Conservation (phyloP, 139 green algal genomes). For the Gonium pectorale region DNA sequence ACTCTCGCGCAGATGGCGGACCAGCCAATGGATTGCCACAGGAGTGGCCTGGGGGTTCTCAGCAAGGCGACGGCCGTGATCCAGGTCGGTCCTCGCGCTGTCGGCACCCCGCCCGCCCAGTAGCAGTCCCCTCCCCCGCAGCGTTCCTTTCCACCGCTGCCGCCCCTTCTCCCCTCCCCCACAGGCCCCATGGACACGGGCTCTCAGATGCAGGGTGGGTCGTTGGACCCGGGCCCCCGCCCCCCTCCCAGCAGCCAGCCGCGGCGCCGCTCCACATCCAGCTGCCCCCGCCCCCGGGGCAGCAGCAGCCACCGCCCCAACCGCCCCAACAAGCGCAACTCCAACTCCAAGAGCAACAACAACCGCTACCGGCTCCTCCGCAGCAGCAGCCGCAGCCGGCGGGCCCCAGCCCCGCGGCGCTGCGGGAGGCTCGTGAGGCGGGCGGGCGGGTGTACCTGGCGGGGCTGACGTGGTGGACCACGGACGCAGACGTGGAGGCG, state of each 20-base stretch:
- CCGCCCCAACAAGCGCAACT: neutral
- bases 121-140: neutral
- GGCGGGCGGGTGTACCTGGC: conserved; percentile 77
- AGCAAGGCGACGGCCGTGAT: neutral
- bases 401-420: neutral
- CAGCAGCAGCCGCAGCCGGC: neutral
- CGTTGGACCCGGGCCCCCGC: neutral
- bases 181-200: neutral
- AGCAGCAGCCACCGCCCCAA: neutral
- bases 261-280: too few species aligned
- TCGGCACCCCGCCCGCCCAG: neutral
- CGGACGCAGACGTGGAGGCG: conserved; percentile 89
- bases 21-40: conserved; percentile 12
- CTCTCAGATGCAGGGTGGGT: neutral
- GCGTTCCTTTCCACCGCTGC: neutral
- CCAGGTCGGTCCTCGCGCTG: conserved; percentile 4
- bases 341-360: neutral
- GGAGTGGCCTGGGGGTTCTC: neutral
- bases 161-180: neutral
- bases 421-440: conserved; percentile 16
- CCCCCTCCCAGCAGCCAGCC: too few species aligned
- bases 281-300: neutral
- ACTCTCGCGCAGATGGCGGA: too few species aligned
- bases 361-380: too few species aligned
- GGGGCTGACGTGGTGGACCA: conserved; percentile 96